Evolutionary conservation across 768 basidiomycete species (phyloP).

Genomic region (Psilocybe cyanescens): DNA sequence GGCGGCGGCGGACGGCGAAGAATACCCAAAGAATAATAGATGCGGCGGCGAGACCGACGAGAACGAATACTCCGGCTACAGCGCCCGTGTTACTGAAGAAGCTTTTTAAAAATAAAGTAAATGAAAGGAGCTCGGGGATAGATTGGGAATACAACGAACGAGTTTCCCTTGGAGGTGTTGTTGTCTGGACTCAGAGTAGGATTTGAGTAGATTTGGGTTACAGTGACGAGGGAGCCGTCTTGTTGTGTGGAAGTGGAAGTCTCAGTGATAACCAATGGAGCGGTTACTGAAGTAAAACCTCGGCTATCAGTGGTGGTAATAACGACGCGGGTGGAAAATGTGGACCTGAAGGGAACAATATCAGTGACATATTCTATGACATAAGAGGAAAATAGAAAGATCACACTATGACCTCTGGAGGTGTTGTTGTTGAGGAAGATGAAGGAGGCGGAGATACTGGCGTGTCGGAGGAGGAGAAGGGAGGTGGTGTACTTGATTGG

Average conservation of each 20-base stretch:
- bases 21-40: constrained; percentile 71
- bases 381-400: constrained; percentile 4
- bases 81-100: constrained; percentile 92
- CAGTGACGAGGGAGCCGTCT: constrained; percentile 56
- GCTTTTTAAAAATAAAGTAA: constrained; percentile 34
- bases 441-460: constrained; percentile 23
- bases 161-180: constrained; percentile 39
- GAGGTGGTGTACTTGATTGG: constrained; percentile 12
- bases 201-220: constrained; percentile 70
- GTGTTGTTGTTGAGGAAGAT: constrained; percentile 11
- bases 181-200: constrained; percentile 67
- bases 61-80: constrained; percentile 89
- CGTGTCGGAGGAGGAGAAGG: constrained; percentile 9
- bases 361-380: constrained; percentile 25
- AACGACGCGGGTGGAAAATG: constrained; percentile 54
- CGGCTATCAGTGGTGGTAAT: constrained; percentile 62
- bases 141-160: constrained; percentile 46
- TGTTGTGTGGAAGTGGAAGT: constrained; percentile 56
- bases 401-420: constrained; percentile 2
- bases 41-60: constrained; percentile 81
- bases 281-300: constrained; percentile 51
- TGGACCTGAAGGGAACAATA: constrained; percentile 44
- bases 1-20: constrained; percentile 70
- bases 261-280: constrained; percentile 62
- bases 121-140: not conserved